Conservation (phyloP, 495 filamentous ascomycete species). For the Aspergillus ellipticus region DNA sequence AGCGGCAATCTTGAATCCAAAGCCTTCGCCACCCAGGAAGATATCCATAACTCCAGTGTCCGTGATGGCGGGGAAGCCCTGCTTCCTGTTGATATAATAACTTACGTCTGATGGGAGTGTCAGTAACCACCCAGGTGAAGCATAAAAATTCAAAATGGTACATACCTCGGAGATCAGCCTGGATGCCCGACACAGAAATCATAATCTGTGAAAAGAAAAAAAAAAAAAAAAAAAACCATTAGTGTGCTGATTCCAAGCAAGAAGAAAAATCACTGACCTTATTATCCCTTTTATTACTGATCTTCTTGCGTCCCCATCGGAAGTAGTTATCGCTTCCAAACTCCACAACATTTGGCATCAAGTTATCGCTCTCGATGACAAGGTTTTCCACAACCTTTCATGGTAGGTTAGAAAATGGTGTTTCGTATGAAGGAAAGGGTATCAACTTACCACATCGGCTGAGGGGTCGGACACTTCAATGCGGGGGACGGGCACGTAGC, state of each 20-base stretch:
- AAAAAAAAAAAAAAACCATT: no score
- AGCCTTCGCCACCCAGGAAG: constrained; percentile 79
- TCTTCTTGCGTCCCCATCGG: constrained; percentile 86
- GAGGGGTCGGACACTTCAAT: constrained; percentile 87
- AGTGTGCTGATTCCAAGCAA: no score
- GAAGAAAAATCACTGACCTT: constrained; percentile 55
- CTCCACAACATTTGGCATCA: constrained; percentile 93
- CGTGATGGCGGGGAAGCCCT: constrained; percentile 87
- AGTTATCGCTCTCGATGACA: constrained; percentile 91
- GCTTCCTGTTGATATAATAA: constrained; percentile 94
- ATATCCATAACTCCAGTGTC: constrained; percentile 91
- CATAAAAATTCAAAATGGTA: not conserved
- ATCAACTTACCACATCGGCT: constrained; percentile 61
- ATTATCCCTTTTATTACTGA: constrained; percentile 76
- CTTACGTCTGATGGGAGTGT: constrained; percentile 60
- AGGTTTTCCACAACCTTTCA: constrained; percentile 80
- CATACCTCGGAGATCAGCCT: constrained; percentile 44
- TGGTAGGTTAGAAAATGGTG: not conserved
- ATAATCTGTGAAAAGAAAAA: constrained; percentile 48
- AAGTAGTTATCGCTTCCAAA: constrained; percentile 92
- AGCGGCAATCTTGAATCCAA: constrained; percentile 89
- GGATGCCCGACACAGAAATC: constrained; percentile 82
- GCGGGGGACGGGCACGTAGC: constrained; percentile 89
- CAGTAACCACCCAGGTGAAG: constrained; percentile 3
- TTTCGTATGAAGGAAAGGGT: not conserved